These are phyloP conservation scores for Zygoascus sp. DNA, from an alignment of 1,139 yeast species.

Conservation along the genomic window DNA sequence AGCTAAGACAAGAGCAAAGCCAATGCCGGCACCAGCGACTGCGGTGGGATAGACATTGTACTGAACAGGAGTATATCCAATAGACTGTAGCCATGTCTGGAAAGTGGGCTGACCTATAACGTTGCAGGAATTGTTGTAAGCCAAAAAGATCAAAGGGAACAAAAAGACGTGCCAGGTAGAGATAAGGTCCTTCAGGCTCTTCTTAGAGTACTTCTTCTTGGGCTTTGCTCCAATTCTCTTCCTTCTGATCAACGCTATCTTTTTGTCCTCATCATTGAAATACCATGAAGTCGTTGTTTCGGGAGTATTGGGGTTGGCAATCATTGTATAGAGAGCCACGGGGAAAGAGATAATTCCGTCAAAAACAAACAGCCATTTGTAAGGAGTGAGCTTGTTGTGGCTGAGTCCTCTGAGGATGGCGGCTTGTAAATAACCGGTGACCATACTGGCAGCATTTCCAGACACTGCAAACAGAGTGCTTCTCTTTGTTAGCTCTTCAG, in stretches of 20 bases:
- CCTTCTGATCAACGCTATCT: constrained; percentile 40
- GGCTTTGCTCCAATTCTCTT: constrained; percentile 41
- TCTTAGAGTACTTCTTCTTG: constrained; percentile 20
- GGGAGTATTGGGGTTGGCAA: constrained; percentile 44
- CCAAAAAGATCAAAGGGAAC: constrained; percentile 45
- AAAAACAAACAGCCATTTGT: constrained; percentile 48
- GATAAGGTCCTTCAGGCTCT: constrained; percentile 45
- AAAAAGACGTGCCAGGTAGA: constrained; percentile 50
- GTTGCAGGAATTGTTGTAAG: constrained; percentile 47
- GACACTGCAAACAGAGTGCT: constrained; percentile 46
- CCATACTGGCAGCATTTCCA: constrained; percentile 43
- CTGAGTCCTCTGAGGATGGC: constrained; percentile 35
- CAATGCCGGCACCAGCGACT: constrained; percentile 29
- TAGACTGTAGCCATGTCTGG: constrained; percentile 11
- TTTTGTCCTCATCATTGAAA: constrained; percentile 35
- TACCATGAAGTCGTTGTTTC: constrained; percentile 41
- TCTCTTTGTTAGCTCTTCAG: constrained; percentile 45
- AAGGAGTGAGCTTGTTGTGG: constrained; percentile 38
- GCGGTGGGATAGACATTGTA: constrained; percentile 15
- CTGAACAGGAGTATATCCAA: constrained; percentile 11
- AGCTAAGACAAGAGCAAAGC: constrained; percentile 31
- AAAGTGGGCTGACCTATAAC: constrained; percentile 32
- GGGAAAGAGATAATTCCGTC: constrained; percentile 49
- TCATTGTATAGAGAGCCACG: constrained; percentile 42
- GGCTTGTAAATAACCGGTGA: constrained; percentile 47